Evolutionary conservation across 2,329 filamentous ascomycete genomes (phyloP), one percentile per base, ranked within the genome.

Genomic region (Massarina eburnea): DNA sequence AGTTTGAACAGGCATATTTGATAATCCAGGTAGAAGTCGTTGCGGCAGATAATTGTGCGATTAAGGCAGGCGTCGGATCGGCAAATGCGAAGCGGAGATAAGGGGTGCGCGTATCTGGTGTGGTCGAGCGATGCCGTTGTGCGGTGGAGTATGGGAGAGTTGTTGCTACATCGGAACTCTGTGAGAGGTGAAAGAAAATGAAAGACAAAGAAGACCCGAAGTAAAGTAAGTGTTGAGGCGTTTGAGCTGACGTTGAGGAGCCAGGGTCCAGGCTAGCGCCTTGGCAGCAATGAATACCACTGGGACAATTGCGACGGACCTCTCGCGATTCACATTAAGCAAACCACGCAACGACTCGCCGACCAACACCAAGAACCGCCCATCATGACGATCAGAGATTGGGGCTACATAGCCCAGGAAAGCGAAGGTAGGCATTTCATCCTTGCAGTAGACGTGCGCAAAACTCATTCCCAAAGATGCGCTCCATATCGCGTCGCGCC

Each of bases 401-500:
- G 85, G 76, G 78, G 80, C 35, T 75, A 91, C 38, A 76, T 95
- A 39, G 85, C 90, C 44, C 86, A 88, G 57, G 79, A 80, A 53
- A 86, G 90, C 55, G 87, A 91, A 73, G 74, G 74, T 73, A 50
- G 22, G 53, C 39, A 6, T 1, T 10, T 17, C 5, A 12, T n/a
- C 8, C 41, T 35, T 8, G 4, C 5, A 17, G 30, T 9, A 9
- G 20, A 33, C 18, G 4, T 21, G 41, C 12, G 18, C 45, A 49
- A 19, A 35, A 41, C 51, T 61, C 27, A 67, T 50, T 14, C 21
- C 7, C 15, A 9, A 59, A 84, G 86, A 90, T 68, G 85, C 90
- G 53, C 84, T 96, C 29, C 92, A 96, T 76, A 92, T 91, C 64
- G 59, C 68, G 36, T 81, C 81, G 22, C 89, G 92, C 33, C 86